Evolutionary conservation across 2,329 filamentous ascomycete genomes (phyloP).

Genomic region (Scedosporium boydii): DNA sequence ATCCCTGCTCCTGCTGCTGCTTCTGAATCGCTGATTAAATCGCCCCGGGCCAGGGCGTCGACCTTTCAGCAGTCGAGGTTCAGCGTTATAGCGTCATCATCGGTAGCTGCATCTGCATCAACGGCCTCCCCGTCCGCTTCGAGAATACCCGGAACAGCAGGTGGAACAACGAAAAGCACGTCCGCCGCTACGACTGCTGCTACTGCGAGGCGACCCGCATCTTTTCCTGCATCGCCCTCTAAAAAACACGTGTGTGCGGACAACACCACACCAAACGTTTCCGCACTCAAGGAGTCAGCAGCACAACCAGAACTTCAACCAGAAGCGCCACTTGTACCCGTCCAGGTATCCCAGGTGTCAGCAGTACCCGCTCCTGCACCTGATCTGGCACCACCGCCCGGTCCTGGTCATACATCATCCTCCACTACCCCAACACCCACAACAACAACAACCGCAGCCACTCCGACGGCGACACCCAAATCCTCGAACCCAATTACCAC

Average conservation of each 20-base stretch:
- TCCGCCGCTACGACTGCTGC: slow-evolving; percentile 2
- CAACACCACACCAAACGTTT: background rate
- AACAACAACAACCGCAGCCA: background rate
- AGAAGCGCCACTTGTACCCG: background rate
- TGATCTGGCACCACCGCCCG: background rate
- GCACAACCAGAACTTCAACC: background rate
- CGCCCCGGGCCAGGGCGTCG: slow-evolving; percentile 4
- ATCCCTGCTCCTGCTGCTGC: background rate
- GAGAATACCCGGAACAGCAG: background rate
- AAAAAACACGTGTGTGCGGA: background rate
- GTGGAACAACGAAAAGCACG: slow-evolving; percentile 1
- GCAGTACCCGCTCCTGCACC: background rate
- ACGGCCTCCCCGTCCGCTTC: background rate
- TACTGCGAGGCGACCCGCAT: background rate
- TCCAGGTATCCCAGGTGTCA: background rate
- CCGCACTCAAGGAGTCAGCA: background rate
- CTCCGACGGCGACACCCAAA: background rate
- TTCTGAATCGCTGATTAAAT: background rate
- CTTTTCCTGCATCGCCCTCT: background rate
- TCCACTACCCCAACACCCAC: background rate
- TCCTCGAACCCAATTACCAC: background rate
- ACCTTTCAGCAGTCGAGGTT: background rate
- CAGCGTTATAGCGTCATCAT: background rate
- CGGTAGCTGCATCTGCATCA: background rate
- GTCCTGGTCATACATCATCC: background rate